phyloP scores from a whole-genome alignment of 1,284 basidiomycete species.

The Cutaneotrichosporon spelunceum region DNA sequence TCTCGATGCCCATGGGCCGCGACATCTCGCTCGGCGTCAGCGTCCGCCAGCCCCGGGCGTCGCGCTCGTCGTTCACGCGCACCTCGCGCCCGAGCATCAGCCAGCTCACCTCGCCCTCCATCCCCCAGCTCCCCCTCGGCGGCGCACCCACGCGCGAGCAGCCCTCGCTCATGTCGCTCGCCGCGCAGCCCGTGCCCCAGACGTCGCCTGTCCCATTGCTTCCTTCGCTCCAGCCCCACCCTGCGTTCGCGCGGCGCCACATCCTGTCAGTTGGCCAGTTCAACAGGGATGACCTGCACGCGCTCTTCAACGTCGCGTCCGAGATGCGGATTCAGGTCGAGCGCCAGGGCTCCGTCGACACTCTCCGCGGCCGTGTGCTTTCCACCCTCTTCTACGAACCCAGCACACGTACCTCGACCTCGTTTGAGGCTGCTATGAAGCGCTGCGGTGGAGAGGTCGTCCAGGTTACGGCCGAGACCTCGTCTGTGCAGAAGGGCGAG shows the following conservation, averaged over 20 bases:
- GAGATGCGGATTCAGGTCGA: slow-evolving; percentile 97
- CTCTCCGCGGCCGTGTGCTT: slow-evolving; percentile 85
- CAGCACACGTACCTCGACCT: slow-evolving; percentile 89
- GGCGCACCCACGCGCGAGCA: slow-evolving; percentile 20
- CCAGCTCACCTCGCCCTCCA: slow-evolving; percentile 7
- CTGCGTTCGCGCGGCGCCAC: slow-evolving; percentile 78
- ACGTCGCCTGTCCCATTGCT: slow-evolving; percentile 50
- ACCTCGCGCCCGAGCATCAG: slow-evolving; percentile 37
- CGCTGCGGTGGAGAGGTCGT: slow-evolving; percentile 94
- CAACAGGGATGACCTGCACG: slow-evolving; percentile 82
- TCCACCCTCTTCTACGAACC: slow-evolving; percentile 98
- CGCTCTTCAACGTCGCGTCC: slow-evolving; percentile 89
- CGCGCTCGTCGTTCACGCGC: slow-evolving; percentile 43
- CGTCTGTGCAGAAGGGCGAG: slow-evolving; percentile 93
- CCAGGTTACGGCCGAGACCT: slow-evolving; percentile 72
- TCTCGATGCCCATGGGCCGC: slow-evolving; percentile 65
- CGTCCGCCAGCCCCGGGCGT: slow-evolving; percentile 48
- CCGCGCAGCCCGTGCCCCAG: slow-evolving; percentile 23
- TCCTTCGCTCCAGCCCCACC: slow-evolving; percentile 58
- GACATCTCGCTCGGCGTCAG: slow-evolving; percentile 69
- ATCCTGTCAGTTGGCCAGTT: slow-evolving; percentile 96
- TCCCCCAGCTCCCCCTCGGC: slow-evolving; percentile 27
- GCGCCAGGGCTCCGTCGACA: slow-evolving; percentile 81
- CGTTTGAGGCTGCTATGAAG: slow-evolving; percentile 99
- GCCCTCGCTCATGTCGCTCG: slow-evolving; percentile 45